Evolutionary conservation across 768 basidiomycete species (phyloP).

Genomic region (Phlebiopsis flavidoalba): DNA sequence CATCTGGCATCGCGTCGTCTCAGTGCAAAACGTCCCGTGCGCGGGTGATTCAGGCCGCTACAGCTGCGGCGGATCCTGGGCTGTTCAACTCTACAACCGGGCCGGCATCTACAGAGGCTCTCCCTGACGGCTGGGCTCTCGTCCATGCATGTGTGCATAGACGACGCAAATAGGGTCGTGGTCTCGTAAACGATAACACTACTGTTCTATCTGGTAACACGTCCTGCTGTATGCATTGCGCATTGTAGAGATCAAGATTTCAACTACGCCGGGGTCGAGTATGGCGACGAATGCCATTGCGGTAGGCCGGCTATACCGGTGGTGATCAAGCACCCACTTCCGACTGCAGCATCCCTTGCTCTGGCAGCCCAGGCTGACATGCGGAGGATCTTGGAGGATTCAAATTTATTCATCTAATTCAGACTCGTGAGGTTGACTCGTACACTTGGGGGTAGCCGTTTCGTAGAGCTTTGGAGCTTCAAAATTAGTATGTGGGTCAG

Average conservation of each 20-base stretch:
- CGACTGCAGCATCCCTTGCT: constrained; percentile 19
- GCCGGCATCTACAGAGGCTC: background rate
- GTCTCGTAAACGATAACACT: constrained; percentile 14
- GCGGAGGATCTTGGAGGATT: constrained; percentile 18
- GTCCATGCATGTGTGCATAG: constrained; percentile 13
- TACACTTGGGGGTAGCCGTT: no score
- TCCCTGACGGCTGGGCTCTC: constrained; percentile 17
- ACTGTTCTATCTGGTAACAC: constrained; percentile 12
- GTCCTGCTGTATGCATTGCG: constrained; percentile 14
- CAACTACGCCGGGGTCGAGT: constrained; percentile 21
- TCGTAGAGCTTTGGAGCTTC: no score
- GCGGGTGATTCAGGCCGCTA: background rate
- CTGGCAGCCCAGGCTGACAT: constrained; percentile 12
- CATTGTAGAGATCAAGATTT: constrained; percentile 13
- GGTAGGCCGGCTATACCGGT: constrained; percentile 14
- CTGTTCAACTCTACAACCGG: constrained; percentile 14
- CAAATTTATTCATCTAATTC: constrained; percentile 10
- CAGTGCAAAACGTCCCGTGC: constrained; percentile 17
- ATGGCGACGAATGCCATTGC: constrained; percentile 22
- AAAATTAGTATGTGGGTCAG: background rate
- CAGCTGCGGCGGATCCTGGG: constrained; percentile 18
- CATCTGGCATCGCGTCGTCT: constrained; percentile 1
- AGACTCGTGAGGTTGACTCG: no score
- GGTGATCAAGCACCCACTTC: constrained; percentile 7
- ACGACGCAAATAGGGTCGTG: constrained; percentile 15